Evolutionary conservation across 345 rosid species (phyloP).

Genomic region (Odontarrhena argentea): DNA sequence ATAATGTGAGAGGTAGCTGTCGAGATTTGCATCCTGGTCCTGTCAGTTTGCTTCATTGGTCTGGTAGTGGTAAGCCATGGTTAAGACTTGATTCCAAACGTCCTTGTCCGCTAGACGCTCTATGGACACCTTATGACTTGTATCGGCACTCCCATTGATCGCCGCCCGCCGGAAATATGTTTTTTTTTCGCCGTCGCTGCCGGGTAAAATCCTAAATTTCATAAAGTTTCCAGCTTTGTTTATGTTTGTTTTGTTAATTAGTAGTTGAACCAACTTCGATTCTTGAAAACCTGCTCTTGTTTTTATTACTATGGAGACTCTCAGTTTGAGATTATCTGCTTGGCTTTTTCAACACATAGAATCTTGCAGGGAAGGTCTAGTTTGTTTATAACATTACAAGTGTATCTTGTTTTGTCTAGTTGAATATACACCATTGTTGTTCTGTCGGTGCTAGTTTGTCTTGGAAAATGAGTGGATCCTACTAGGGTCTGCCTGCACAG

Average conservation of each 20-base stretch:
- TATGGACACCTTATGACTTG: constrained; percentile 75
- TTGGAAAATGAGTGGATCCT: constrained; percentile 36
- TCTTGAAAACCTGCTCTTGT: constrained; percentile 19
- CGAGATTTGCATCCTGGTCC: constrained; percentile 80
- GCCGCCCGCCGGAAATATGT: neutral
- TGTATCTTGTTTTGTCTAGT: constrained; percentile 26
- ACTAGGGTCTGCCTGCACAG: constrained; percentile 28
- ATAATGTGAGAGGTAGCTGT: constrained; percentile 73
- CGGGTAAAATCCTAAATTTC: constrained; percentile 24
- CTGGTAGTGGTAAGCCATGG: constrained; percentile 89
- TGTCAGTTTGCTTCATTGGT: constrained; percentile 78
- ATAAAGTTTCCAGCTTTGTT: neutral
- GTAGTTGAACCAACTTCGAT: constrained; percentile 35
- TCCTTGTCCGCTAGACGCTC: constrained; percentile 66
- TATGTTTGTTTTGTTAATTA: constrained; percentile 29
- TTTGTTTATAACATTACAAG: constrained; percentile 13
- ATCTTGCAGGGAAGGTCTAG: constrained; percentile 22
- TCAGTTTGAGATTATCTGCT: constrained; percentile 19
- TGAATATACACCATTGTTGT: constrained; percentile 21
- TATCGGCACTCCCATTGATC: constrained; percentile 52
- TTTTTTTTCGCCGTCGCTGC: neutral
- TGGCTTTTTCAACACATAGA: constrained; percentile 3
- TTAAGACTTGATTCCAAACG: constrained; percentile 63
- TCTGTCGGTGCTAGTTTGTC: constrained; percentile 36
- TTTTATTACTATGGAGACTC: constrained; percentile 21